Evolutionary conservation across 2,329 filamentous ascomycete genomes (phyloP), one percentile per base, ranked within the genome.

Genomic region (Diaporthe sp.): DNA sequence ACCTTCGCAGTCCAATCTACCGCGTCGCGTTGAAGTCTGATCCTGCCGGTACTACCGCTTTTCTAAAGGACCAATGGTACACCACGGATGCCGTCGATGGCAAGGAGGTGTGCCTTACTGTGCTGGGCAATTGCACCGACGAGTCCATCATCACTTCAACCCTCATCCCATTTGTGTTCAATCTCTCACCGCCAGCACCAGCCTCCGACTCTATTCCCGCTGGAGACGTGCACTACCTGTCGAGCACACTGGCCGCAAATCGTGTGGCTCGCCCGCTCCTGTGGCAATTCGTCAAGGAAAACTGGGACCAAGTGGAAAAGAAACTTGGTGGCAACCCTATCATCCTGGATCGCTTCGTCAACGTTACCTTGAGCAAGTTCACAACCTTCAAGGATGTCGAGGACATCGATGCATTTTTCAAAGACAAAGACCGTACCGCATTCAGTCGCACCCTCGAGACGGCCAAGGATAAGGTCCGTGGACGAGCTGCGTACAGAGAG

Each of bases 381-480:
- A 91, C 94, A 4, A 92, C 95, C 78, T 85, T 87, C 19, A 88
- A 89, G 76, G 88, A 91, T 22, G 89, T 94, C 76, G 88, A 91
- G 77, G 95, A 98, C 71, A 97, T 99, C 79, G 88, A 92, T 66
- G 82, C 85, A 3, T 99, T 99, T 88, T 99, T 98, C 87, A 88
- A 90, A 79, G 89, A 90, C 79, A 97, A 96, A 87, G 94, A 98
- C 80, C 96, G 94, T 25, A 91, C 91, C 79, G 94, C 92, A 65
- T 98, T 96, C 83, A 94, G 97, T 82, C 92, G 97, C 72, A 96
- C 94, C 5, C 85, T 99, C 69, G 92, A 93, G 77, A 94, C 97
- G 77, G 93, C 96, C 76, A 92, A 92, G 82, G 97, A 98, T 82
- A 95, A 93, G 76, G 94, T 98, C 77, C 90, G 92, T 55, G 94